phyloP scores from a whole-genome alignment of 2,329 filamentous ascomycete genomes.

The Plenodomus lindquistii region DNA sequence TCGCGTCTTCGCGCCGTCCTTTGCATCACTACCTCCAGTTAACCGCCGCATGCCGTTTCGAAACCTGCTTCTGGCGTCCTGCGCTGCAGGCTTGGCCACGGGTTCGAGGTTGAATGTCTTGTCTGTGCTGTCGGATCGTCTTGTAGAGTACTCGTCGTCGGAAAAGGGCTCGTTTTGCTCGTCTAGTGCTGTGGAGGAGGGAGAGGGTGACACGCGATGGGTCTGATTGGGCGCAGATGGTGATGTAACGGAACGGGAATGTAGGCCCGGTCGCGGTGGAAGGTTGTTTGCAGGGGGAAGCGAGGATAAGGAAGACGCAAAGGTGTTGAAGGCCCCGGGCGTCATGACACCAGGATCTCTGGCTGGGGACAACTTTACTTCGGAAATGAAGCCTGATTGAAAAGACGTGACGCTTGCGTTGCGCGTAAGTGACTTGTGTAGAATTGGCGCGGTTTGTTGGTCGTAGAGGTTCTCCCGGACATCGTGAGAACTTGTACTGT shows the following conservation, averaged over 20 bases:
- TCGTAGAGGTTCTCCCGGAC: slow-evolving; percentile 80
- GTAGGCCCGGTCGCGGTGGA: slow-evolving; percentile 65
- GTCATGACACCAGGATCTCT: slow-evolving; percentile 58
- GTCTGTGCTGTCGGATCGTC: slow-evolving; percentile 32
- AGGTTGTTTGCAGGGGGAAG: slow-evolving; percentile 19
- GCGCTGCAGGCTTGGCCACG: slow-evolving; percentile 63
- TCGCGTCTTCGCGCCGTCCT: slow-evolving; percentile 45
- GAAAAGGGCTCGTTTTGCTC: slow-evolving; percentile 77
- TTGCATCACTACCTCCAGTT: slow-evolving; percentile 55
- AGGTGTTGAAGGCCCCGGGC: slow-evolving; percentile 59
- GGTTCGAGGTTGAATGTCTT: slow-evolving; percentile 44
- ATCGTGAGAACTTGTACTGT: slow-evolving; percentile 29
- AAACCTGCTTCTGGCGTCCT: slow-evolving; percentile 54
- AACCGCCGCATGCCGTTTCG: slow-evolving; percentile 64
- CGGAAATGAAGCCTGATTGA: slow-evolving; percentile 79
- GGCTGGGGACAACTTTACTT: slow-evolving; percentile 64
- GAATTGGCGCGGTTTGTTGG: slow-evolving; percentile 86
- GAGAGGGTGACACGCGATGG: slow-evolving; percentile 51
- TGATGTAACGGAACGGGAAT: slow-evolving; percentile 82
- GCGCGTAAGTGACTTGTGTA: slow-evolving; percentile 76
- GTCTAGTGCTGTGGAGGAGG: slow-evolving; percentile 72
- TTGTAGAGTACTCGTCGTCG: slow-evolving; percentile 69
- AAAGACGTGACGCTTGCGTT: slow-evolving; percentile 76
- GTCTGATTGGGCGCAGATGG: slow-evolving; percentile 61
- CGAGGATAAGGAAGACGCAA: slow-evolving; percentile 29